Base-by-base conservation (phyloP, 495 filamentous ascomycete genomes). In the Cercophora scortea region DNA sequence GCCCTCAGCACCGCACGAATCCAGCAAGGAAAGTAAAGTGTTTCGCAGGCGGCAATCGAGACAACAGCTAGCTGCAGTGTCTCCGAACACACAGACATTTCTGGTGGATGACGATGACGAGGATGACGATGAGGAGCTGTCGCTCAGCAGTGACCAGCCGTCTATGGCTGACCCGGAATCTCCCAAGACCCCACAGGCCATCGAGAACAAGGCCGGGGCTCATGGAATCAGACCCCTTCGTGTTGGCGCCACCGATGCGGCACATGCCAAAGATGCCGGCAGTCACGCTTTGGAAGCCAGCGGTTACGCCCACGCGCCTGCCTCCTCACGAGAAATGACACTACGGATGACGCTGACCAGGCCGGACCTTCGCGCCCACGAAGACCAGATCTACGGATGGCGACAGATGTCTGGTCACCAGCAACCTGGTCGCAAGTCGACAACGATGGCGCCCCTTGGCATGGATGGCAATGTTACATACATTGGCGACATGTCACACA, bases 281-380 rank as follows among this genome's bases (percentile, higher is more conserved):
- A 55, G 55, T 18, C 74, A 69, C 47, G 56, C 60, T 16, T 52
- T 68, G 17, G 67, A 74, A 43, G 19, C 47, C 10, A 54, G 54
- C 4, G 53, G 60, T 42, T 82, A 79, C 60, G 69, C 75, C n/a
- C 81, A 83, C 51, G 71, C 71, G 9, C 68, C 76, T 35, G 72
- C 76, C 25, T 78, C 77, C 43, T 84, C 78, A 39, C 82, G 91
- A 15, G 91, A 96, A 67, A 96, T 96, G 92, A 95, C 91, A 12
- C 69, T 96, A 42, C 86, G 88, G 35, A 94, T 96, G 89, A 96
- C 92, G 6, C 78, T 96, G 47, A 96, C 92, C 17, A 78, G 89
- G 45, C 90, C 90, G 0, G 92, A 95, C 61, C 77, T 96, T 48
- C 81, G 88, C 41, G 81, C 80, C 1, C 72, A 81, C 51, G 88